Evolutionary conservation across 768 basidiomycete genomes (phyloP).

Genomic region (Russula griseocarnosa): DNA sequence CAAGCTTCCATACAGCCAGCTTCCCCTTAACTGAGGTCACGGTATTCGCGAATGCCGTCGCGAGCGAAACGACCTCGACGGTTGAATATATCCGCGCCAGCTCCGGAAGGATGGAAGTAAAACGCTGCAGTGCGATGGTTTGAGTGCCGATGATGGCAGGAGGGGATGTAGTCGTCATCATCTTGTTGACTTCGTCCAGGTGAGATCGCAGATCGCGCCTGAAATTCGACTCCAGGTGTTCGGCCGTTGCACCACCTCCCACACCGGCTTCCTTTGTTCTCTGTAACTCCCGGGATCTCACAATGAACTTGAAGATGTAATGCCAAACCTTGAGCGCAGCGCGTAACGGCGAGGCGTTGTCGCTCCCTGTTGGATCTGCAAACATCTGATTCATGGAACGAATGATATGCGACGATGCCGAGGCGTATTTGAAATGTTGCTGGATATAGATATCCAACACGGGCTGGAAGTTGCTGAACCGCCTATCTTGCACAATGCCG

Average conservation of each 20-base stretch:
- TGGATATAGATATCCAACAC: slow-evolving; percentile 93
- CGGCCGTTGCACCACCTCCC: slow-evolving; percentile 75
- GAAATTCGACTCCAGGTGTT: slow-evolving; percentile 81
- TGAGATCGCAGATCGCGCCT: slow-evolving; percentile 77
- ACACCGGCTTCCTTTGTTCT: slow-evolving; percentile 75
- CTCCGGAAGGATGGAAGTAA: slow-evolving; percentile 87
- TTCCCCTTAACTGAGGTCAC: slow-evolving; percentile 75
- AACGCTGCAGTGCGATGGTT: slow-evolving; percentile 89
- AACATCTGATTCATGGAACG: slow-evolving; percentile 84
- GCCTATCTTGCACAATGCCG: slow-evolving; percentile 86
- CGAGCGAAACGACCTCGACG: slow-evolving; percentile 81
- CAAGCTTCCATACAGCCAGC: slow-evolving; percentile 88
- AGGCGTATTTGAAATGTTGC: slow-evolving; percentile 75
- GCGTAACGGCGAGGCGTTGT: slow-evolving; percentile 73
- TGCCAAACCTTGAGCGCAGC: slow-evolving; percentile 96
- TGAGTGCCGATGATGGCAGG: slow-evolving; percentile 94
- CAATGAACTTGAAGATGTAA: slow-evolving; percentile 92
- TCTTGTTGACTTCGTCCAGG: slow-evolving; percentile 73
- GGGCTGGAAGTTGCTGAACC: slow-evolving; percentile 93
- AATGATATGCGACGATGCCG: slow-evolving; percentile 80
- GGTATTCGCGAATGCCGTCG: slow-evolving; percentile 83
- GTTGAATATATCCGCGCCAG: slow-evolving; percentile 74
- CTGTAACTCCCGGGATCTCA: slow-evolving; percentile 84
- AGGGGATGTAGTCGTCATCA: slow-evolving; percentile 81
- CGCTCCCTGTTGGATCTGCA: slow-evolving; percentile 62